Evolutionary conservation across 2,329 filamentous ascomycete genomes (phyloP), one percentile per base, ranked within the genome.

Genomic region (Elsinoe fawcettii): DNA sequence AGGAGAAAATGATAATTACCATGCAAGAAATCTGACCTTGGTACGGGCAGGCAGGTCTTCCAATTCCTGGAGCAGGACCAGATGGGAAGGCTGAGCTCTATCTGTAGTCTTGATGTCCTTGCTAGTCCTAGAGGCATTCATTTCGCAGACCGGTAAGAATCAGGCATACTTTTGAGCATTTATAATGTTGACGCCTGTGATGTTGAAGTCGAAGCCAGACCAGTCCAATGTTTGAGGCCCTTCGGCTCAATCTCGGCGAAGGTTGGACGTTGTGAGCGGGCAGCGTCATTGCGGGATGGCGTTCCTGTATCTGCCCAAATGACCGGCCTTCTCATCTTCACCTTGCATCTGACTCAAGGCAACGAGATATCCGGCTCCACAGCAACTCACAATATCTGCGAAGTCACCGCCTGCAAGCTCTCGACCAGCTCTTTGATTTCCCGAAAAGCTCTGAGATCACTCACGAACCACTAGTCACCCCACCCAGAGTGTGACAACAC

Each of bases 11-110:
- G 53, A 44, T 49, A 59, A 83, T 74, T 79, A 96, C 92, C 91
- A 96, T 71, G 90, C 91, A 53, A 97, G 73, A 70, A 97, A 95
- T 60, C 92, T 85, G 60, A 96, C 86, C 74, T 97, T 97, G n/a
- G 83, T 81, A n/a, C 81, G 81, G 3, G 68, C 60, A 20, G 72
- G 70, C 47, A 78, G 74, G 58, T 75, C 67, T 1, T 74, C 73
- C n/a, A 78, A 63, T 55, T 77, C 72, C 9, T 68, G 69, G 30
- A 78, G 65, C 39, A 76, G 67, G 59, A 85, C 82, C 8, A 78
- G 69, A 32, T 63, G 70, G 2, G 39, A 47, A 7, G 54, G 32
- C 9, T 49, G 41, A 7, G 39, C 54, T 49, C 54, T 16, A 12
- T 56, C 54, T 34, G 54, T 56, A 14, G 41, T 46, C 27, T 27